Conservation (phyloP, 345 rosid genomes). For the Capsella bursapastoris region DNA sequence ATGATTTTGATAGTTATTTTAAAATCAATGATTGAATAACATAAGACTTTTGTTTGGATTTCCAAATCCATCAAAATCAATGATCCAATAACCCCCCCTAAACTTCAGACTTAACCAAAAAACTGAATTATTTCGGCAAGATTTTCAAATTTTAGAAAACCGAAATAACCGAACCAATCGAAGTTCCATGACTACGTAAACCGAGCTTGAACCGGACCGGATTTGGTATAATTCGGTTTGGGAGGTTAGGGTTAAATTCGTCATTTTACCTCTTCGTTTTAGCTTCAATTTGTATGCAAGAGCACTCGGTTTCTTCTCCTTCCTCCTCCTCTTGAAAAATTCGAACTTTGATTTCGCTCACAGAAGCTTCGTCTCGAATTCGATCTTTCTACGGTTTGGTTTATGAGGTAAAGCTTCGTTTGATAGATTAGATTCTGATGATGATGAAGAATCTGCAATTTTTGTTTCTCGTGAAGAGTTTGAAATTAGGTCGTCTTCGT, state of each 20-base stretch:
- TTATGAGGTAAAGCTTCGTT: slow-evolving; percentile 46
- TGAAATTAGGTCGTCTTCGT: background rate
- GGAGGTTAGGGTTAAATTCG: slow-evolving; percentile 11
- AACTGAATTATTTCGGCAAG: too few species aligned
- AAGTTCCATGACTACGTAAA: too few species aligned
- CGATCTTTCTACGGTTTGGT: slow-evolving; percentile 42
- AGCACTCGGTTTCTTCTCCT: background rate
- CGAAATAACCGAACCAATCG: too few species aligned
- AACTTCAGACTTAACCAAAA: too few species aligned
- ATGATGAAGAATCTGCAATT: background rate
- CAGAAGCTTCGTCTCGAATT: slow-evolving; percentile 32
- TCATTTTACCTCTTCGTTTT: background rate
- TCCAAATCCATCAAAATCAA: too few species aligned
- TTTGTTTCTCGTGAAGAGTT: slow-evolving; percentile 2
- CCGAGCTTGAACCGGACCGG: background rate
- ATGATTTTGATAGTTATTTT: too few species aligned
- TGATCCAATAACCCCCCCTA: too few species aligned
- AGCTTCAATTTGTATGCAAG: background rate
- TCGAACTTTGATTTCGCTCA: background rate
- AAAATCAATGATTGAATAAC: too few species aligned
- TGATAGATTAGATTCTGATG: background rate
- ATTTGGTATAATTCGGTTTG: background rate
- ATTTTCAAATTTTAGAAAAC: too few species aligned
- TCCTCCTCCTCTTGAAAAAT: background rate
- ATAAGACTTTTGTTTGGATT: too few species aligned